Conservation (phyloP, 129 eudicot genomes). For the Cynara cardunculus region DNA sequence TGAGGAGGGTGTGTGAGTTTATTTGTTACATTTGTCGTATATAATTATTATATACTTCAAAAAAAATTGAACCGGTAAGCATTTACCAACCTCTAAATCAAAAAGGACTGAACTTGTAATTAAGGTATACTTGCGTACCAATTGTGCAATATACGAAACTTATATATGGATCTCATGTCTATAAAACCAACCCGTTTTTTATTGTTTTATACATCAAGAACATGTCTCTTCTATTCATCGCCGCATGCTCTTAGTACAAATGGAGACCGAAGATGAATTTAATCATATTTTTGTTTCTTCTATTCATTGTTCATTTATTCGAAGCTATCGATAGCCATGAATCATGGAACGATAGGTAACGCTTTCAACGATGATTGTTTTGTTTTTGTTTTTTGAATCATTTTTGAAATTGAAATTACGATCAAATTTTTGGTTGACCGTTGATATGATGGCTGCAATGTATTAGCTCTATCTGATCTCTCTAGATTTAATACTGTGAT, state of each 20-base stretch:
- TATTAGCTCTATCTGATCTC: conserved; percentile 47
- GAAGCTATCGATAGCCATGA: not conserved
- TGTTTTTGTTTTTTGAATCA: not conserved
- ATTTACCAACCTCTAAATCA: not conserved
- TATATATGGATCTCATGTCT: no score
- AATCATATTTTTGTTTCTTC: not conserved
- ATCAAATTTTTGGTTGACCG: no score
- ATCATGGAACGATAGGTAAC: not conserved
- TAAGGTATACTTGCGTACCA: not conserved
- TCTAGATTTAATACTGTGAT: no score
- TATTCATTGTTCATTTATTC: no score
- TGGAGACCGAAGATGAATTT: no score
- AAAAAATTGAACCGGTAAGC: no score
- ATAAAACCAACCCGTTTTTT: not conserved
- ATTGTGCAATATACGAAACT: not conserved
- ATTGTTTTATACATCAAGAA: not conserved
- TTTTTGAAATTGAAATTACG: no score
- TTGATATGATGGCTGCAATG: conserved; percentile 33
- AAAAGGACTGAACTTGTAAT: not conserved
- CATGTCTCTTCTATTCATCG: not conserved
- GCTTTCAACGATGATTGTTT: not conserved
- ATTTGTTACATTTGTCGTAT: no score
- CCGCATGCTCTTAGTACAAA: not conserved
- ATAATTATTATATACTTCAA: no score
- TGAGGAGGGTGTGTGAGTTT: no score